Percentiles rank a stretch among this genome's conserved stretches.
Conservation (phyloP, 495 filamentous ascomycete genomes). For the Schizothecium vesticola region DNA sequence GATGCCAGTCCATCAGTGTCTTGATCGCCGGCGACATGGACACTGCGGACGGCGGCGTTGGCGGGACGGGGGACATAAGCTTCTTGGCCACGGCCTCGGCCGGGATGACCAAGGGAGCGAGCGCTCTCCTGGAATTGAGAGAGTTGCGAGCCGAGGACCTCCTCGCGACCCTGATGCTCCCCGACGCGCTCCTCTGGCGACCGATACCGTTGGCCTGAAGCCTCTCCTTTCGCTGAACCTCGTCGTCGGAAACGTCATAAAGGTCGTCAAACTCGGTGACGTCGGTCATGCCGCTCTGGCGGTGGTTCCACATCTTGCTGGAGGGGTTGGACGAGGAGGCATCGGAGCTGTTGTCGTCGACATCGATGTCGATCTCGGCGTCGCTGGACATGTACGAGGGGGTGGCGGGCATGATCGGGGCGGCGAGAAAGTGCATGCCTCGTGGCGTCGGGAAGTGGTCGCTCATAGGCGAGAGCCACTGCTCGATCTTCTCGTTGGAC, state of each 20-base stretch:
- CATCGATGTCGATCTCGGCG: conserved; percentile 27
- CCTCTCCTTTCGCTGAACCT: conserved; percentile 28
- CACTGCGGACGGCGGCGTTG: conserved; percentile 70
- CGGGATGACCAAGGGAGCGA: conserved; percentile 72
- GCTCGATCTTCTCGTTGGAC: conserved; percentile 46
- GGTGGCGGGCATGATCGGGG: conserved; percentile 44
- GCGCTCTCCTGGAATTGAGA: conserved; percentile 36
- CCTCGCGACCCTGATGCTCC: conserved; percentile 23
- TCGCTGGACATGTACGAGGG: conserved; percentile 34
- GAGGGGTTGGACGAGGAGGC: conserved; percentile 46
- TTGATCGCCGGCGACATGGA: conserved; percentile 70
- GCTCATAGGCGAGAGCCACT: conserved; percentile 53
- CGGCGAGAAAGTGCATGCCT: conserved; percentile 53
- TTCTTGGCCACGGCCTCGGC: conserved; percentile 27
- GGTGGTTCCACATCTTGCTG: conserved; percentile 47
- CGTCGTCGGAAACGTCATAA: conserved; percentile 75
- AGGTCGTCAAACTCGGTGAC: conserved; percentile 74
- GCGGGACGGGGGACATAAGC: conserved; percentile 61
- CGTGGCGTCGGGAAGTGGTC: conserved; percentile 59
- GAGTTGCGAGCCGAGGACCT: conserved; percentile 22
- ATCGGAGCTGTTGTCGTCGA: conserved; percentile 44
- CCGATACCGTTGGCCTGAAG: conserved; percentile 32
- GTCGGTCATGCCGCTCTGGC: conserved; percentile 49
- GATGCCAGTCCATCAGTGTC: conserved; percentile 55
- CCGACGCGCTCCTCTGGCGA: conserved; percentile 29